These are phyloP conservation scores for Annulohypoxylon truncatum DNA, from an alignment of 2,329 filamentous ascomycete genomes.

Conservation along the genomic window DNA sequence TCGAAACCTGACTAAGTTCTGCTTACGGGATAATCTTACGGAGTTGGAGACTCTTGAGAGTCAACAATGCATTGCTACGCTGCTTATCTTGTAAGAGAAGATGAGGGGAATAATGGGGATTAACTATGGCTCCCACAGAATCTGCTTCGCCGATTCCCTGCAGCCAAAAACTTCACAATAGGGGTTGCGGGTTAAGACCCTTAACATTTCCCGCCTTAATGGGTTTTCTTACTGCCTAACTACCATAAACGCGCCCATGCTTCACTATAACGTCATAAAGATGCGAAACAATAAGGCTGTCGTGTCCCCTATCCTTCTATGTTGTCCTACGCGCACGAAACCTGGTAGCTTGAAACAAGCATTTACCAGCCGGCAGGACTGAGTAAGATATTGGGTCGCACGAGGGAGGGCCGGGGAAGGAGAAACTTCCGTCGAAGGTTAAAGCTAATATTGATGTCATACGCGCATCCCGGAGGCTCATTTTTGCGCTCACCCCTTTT, in stretches of 20 bases:
- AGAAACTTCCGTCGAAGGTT: conserved; percentile 1
- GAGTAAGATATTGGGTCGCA: conserved; percentile 11
- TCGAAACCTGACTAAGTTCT: background rate
- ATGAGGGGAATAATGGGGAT: background rate
- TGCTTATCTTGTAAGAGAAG: background rate
- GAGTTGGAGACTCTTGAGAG: background rate
- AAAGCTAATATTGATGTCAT: conserved; percentile 4
- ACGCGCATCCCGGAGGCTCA: conserved; percentile 10
- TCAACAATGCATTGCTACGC: background rate
- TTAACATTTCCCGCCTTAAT: conserved; percentile 2
- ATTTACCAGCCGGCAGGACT: background rate
- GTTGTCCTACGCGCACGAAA: conserved; percentile 21
- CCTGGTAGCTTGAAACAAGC: conserved; percentile 21
- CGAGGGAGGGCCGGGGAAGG: conserved; percentile 2
- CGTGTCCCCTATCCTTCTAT: conserved; percentile 1
- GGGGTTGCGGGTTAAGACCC: conserved; percentile 6
- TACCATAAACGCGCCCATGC: background rate
- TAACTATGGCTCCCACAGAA: background rate
- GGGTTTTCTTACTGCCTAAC: background rate
- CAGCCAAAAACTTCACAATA: background rate
- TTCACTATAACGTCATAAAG: conserved; percentile 4
- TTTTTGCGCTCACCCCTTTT: background rate
- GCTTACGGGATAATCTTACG: background rate
- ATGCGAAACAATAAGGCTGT: conserved; percentile 16
- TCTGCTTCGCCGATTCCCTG: background rate